Evolutionary conservation across 2,329 filamentous ascomycete species (phyloP).

Genomic region (Spiromastix sp.): DNA sequence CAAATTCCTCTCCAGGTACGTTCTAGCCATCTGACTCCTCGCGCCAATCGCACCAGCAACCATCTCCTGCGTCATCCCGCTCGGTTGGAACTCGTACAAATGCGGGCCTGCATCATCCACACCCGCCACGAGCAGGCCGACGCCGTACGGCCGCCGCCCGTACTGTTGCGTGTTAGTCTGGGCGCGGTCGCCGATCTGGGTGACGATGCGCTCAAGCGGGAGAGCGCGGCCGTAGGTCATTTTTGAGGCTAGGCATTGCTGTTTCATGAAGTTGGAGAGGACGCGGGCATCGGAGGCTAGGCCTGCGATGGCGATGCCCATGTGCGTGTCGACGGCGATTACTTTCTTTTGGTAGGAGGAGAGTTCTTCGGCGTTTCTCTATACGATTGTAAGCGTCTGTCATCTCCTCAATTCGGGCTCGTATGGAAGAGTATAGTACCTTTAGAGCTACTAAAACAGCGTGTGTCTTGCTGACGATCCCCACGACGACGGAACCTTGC

Average conservation of each 20-base stretch:
- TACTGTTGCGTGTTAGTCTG: conserved; percentile 98
- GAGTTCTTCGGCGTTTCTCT: conserved; percentile 98
- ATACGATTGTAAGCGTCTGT: conserved; percentile 12
- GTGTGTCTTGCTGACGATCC: conserved; percentile 95
- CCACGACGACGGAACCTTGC: conserved; percentile 96
- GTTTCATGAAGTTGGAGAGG: conserved; percentile 99
- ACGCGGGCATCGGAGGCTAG: conserved; percentile 96
- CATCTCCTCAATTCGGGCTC: too few relatives aligned
- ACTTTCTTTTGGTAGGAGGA: conserved; percentile 99
- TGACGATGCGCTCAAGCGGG: conserved; percentile 77
- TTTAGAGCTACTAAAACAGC: conserved; percentile 93
- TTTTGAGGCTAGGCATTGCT: conserved; percentile 90
- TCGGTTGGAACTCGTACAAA: conserved; percentile 96
- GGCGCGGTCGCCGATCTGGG: conserved; percentile 88
- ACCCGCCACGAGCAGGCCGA: conserved; percentile 83
- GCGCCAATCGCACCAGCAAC: conserved; percentile 91
- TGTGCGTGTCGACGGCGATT: conserved; percentile 90
- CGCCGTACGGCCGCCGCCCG: conserved; percentile 90
- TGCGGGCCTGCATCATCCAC: conserved; percentile 91
- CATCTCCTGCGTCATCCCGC: conserved; percentile 96
- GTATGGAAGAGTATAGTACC: conserved; percentile 46
- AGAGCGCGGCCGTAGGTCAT: conserved; percentile 94
- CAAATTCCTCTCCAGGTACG: conserved; percentile 87
- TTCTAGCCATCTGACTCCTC: conserved; percentile 92
- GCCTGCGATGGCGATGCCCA: conserved; percentile 89